A percentile compares a stretch with the other conserved stretches of the same genome.
Evolutionary conservation across 768 basidiomycete genomes (phyloP).

Genomic region (Tephrocybe sp.): DNA sequence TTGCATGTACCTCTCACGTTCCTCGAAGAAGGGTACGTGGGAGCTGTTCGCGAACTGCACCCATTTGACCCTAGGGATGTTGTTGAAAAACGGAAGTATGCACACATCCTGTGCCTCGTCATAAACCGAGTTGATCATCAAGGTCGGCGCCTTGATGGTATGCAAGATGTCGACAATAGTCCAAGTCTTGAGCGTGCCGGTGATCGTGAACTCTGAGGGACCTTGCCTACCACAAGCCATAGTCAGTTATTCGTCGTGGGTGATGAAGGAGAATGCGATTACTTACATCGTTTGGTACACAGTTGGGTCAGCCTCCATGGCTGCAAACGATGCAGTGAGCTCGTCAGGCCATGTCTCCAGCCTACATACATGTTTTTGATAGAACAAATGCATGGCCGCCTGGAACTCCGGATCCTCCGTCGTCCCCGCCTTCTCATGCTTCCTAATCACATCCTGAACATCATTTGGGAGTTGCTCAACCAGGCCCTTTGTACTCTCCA

Average conservation of each 20-base stretch:
- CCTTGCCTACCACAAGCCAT: constrained; percentile 7
- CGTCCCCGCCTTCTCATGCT: constrained; percentile 20
- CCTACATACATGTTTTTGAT: constrained; percentile 23
- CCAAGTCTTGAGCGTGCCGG: constrained; percentile 38
- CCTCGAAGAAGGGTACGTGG: constrained; percentile 44
- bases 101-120: constrained; percentile 43
- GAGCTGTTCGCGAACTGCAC: constrained; percentile 42
- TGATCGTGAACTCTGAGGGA: constrained; percentile 16
- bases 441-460: constrained; percentile 19
- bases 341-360: constrained; percentile 24
- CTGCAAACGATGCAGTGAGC: constrained; percentile 18
- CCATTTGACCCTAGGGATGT: constrained; percentile 43
- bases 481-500: constrained; percentile 15
- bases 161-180: constrained; percentile 42
- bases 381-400: constrained; percentile 22
- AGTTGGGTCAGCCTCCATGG: constrained; percentile 24
- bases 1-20: constrained; percentile 38
- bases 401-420: constrained; percentile 15
- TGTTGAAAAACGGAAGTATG: constrained; percentile 36
- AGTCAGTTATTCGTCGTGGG: background rate
- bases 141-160: constrained; percentile 36
- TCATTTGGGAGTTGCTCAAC: constrained; percentile 16
- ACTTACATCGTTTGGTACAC: constrained; percentile 27
- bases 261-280: constrained; percentile 12
- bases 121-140: constrained; percentile 42